Conservation (phyloP, 495 filamentous ascomycete species). For the Xylaria castorea region DNA sequence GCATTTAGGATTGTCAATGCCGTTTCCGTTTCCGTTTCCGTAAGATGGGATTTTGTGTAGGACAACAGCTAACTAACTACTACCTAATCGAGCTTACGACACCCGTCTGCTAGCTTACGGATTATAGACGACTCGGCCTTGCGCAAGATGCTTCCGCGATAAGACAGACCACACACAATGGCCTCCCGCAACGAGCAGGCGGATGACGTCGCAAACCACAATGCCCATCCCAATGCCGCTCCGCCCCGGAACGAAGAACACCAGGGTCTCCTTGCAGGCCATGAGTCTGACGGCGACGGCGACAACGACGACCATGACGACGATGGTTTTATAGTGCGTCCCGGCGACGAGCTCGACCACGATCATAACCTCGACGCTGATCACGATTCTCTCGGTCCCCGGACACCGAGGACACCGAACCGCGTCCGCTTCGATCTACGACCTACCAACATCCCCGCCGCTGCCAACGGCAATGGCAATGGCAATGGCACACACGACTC, state of each 20-base stretch:
- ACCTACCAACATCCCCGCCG: conserved; percentile 49
- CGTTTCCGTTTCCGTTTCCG: conserved; percentile 12
- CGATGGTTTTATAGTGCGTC: conserved; percentile 48
- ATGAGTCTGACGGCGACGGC: conserved; percentile 33
- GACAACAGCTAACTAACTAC: not conserved
- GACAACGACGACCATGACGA: conserved; percentile 39
- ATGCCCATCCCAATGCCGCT: conserved; percentile 28
- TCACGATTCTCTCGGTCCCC: conserved; percentile 40
- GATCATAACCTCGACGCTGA: conserved; percentile 29
- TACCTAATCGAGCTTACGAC: not conserved
- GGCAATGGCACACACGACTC: conserved; percentile 31
- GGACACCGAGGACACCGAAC: conserved; percentile 79
- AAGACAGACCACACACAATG: conserved; percentile 42
- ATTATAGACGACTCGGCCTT: conserved; percentile 13
- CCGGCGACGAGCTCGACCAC: conserved; percentile 35
- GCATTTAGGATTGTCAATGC: not conserved
- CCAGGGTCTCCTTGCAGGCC: conserved; percentile 50
- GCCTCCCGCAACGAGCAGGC: conserved; percentile 43
- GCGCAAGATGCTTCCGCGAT: conserved; percentile 47
- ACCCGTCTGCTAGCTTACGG: not conserved
- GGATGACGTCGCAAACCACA: conserved; percentile 16
- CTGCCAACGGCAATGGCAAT: conserved; percentile 37
- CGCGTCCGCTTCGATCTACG: conserved; percentile 88
- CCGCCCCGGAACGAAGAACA: conserved; percentile 49
- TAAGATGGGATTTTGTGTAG: conserved; percentile 19